Base-by-base conservation (phyloP, 2,329 filamentous ascomycete genomes). In the Dothiorella sarmentorum region DNA sequence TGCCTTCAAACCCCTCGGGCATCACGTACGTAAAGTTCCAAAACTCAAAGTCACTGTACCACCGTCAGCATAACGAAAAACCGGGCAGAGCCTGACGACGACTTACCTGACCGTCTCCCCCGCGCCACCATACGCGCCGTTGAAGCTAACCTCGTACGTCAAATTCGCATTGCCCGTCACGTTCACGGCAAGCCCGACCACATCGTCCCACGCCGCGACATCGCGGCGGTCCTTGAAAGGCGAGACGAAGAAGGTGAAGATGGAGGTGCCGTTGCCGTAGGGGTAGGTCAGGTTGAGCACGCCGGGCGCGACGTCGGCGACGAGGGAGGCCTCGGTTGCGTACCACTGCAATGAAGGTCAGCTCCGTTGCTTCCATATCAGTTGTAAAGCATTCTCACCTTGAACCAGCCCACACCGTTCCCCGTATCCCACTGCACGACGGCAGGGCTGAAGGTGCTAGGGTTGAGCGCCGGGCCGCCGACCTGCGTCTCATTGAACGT, bases 401-500 rank as follows among this genome's bases (percentile, higher is more conserved):
- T 69, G 11, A 71, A 29, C 64, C 65, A 69, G 3, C 70, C 70
- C 0, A 72, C 68, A 33, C 52, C 67, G 0, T 63, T 66, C 15
- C 62, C 61, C 0, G 69, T 53, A 9, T 74, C 66, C 85, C 84
- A 87, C 64, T 87, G 84, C 0, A 83, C 76, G 5, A 86, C 79
- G 0, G 81, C 80, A 0, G 84, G 84, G 60, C 81, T 85, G 68
- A 84, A 87, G 0, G 80, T 77, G 6, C 68, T 74, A 4, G 77
- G 76, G 42, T 80, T 81, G 52, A 75, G 75, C 1, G 77, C 74
- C 4, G 80, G 79, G 0, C 84, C 85, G 9, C 84, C 84, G 5
- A 85, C 68, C 1, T 78, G 76, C 40, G 75, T 79, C 67, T 86
- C 78, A 11, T 80, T 75, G 63, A 83, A 85, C 0, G 82, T 80